phyloP scores from a whole-genome alignment of 2,329 filamentous ascomycete species.

The Aspergillus unguis region DNA sequence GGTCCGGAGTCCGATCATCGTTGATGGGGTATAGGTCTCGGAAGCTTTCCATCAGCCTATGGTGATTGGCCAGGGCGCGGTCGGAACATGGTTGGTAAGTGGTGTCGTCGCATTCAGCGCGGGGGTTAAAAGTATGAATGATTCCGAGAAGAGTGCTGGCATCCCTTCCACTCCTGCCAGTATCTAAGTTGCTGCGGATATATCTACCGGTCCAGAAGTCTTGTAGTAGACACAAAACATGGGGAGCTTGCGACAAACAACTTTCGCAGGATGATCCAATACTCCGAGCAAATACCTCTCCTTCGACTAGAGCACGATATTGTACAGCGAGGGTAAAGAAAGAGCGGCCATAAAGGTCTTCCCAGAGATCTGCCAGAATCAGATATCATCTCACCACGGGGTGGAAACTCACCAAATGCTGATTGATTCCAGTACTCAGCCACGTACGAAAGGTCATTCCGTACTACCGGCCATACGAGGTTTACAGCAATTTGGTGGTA shows the following conservation, averaged over 20 bases:
- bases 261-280: constrained; percentile 59
- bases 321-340: constrained; percentile 74
- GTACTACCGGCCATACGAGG: constrained; percentile 69
- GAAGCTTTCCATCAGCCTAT: constrained; percentile 72
- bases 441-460: constrained; percentile 73
- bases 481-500: constrained; percentile 49
- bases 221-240: constrained; percentile 70
- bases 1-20: constrained; percentile 23
- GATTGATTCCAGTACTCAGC: constrained; percentile 50
- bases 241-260: constrained; percentile 64
- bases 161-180: constrained; percentile 66
- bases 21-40: constrained; percentile 63
- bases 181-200: constrained; percentile 64
- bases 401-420: constrained; percentile 50
- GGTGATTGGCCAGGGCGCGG: constrained; percentile 69
- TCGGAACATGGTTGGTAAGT: constrained; percentile 78
- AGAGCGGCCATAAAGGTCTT: constrained; percentile 71
- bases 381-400: not conserved
- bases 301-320: constrained; percentile 60
- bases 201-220: constrained; percentile 67
- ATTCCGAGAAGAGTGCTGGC: constrained; percentile 61
- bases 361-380: constrained; percentile 63
- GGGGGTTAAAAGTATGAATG: constrained; percentile 43
- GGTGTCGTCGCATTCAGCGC: constrained; percentile 32
- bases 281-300: constrained; percentile 61